Conservation (phyloP, 2,329 filamentous ascomycete species). For the Aspergillus uvarum region DNA sequence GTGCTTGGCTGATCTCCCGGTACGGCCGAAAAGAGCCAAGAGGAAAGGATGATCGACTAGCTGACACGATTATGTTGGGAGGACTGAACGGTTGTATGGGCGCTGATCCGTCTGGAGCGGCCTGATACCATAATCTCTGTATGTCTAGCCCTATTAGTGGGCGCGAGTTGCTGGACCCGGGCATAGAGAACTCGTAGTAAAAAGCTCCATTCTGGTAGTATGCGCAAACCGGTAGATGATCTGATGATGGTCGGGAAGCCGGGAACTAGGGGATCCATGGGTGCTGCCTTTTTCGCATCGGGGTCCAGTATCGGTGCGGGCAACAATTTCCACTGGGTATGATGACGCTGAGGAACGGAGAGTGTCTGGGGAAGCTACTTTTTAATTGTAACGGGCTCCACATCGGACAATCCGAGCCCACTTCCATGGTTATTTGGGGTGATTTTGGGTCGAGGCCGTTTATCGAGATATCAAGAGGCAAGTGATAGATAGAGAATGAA, state of each 20-base stretch:
- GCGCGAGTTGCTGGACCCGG: not conserved
- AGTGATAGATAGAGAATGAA: not conserved
- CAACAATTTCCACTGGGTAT: not conserved
- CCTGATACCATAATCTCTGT: not conserved
- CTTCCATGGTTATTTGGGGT: not conserved
- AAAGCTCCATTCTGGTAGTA: not conserved
- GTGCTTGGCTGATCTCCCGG: not conserved
- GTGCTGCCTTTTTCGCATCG: not conserved
- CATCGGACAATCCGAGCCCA: not conserved
- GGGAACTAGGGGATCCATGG: not conserved
- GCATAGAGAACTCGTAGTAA: not conserved
- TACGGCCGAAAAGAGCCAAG: not conserved
- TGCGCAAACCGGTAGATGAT: not conserved
- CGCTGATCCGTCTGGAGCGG: not conserved
- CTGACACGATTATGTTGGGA: not conserved
- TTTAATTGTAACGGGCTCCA: not conserved
- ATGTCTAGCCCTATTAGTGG: not conserved
- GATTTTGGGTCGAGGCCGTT: not conserved
- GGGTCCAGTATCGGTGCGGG: not conserved
- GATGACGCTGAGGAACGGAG: not conserved
- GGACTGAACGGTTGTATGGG: not conserved
- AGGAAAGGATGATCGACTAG: slow-evolving; percentile 4
- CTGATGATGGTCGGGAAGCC: not conserved
- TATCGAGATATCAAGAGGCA: not conserved
- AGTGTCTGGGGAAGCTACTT: not conserved